Base-by-base conservation (phyloP, 805 yeast genomes). In the Teunomyces atbi region DNA sequence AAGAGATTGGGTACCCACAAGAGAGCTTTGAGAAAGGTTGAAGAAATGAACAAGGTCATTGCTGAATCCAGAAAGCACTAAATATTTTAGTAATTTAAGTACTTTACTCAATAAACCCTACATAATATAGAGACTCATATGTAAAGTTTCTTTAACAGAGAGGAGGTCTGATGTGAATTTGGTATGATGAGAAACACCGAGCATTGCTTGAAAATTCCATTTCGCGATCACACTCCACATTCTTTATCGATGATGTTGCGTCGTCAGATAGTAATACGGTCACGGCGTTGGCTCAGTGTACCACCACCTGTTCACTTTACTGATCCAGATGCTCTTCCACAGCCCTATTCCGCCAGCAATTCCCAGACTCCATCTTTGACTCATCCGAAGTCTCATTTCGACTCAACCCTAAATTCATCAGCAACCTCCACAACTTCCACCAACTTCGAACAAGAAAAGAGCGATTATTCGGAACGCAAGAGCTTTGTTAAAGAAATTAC, bases 1-100 rank as follows among this genome's bases (percentile, higher is more conserved):
- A 94, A 89, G 96, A 92, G 94, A 89, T 89, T 94, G 73, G 99
- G 99, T 81, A 89, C 99, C 68, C 96, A 92, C 86, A 85, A 84
- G 83, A 95, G 99, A 84, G 97, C 98, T 69, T 89, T 89, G 88
- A 94, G 89, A 76, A 94, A 94, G 91, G 96, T 94, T 74, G 99
- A 94, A 81, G 97, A 91, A 80, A 87, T 95, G 91, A 89, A 81
- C 86, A 77, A 80, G 74, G 82, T 92, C 83, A 92, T 92, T 77
- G 87, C 96, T 74, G 96, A 91, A 79, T 82, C 97, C 66, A 91
- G 97, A 85, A 87, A 89, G 83, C 94, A 86, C 75, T 85, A 84
- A 77, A 59, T 56, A 55, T 51, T 35, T 38, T 27, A 35, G 47
- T 49, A 49, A 43, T 27, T 38, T 48, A 48, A 52, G 52, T 45